phyloP scores from a whole-genome alignment of 805 yeast genomes.

The Maudiozyma turicensis region DNA sequence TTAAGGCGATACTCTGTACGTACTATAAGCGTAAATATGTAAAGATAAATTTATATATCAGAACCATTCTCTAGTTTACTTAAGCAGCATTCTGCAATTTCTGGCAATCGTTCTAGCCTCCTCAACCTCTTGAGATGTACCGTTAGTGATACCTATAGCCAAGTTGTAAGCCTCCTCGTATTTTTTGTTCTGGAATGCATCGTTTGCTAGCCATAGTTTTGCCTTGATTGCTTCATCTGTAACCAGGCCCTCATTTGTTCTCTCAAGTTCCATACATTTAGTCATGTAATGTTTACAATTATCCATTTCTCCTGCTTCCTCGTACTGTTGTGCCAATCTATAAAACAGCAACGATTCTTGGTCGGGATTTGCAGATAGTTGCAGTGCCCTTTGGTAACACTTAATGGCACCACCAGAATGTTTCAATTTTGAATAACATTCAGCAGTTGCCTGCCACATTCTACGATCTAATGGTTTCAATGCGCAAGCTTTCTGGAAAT shows the following conservation, averaged over 20 bases:
- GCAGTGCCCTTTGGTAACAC: conserved; percentile 70
- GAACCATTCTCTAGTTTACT: not conserved
- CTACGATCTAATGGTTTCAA: conserved; percentile 82
- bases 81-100: conserved; percentile 54
- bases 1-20: too few species aligned
- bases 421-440: conserved; percentile 73
- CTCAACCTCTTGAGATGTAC: conserved; percentile 78
- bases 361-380: conserved; percentile 41
- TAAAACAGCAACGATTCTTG: conserved; percentile 44
- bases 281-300: conserved; percentile 52
- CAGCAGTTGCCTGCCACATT: conserved; percentile 94
- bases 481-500: conserved; percentile 84
- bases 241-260: conserved; percentile 46
- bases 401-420: conserved; percentile 66
- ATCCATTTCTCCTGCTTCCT: conserved; percentile 41
- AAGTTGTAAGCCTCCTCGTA: conserved; percentile 63
- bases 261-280: conserved; percentile 49
- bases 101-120: conserved; percentile 80
- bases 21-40: too few species aligned
- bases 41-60: too few species aligned
- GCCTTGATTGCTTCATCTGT: conserved; percentile 73
- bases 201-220: conserved; percentile 74
- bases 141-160: conserved; percentile 61
- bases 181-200: conserved; percentile 45
- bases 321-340: conserved; percentile 60